Percentiles rank a stretch among this genome's conserved stretches.
phyloP scores from a whole-genome alignment of 306 rosid genomes.

The Lathyrus aphaca region DNA sequence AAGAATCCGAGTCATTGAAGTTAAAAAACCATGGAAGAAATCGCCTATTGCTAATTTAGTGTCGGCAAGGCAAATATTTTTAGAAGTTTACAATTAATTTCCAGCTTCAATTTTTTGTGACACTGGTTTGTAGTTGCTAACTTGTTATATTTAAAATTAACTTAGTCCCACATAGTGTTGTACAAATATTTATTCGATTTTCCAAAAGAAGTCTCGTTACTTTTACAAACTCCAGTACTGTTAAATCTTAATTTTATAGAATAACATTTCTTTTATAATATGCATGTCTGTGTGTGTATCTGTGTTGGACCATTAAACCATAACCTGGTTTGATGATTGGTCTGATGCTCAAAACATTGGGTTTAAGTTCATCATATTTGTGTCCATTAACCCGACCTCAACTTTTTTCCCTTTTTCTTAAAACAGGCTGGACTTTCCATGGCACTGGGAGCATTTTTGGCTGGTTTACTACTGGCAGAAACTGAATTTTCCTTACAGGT shows the following conservation, averaged over 20 bases:
- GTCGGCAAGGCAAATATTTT: neutral
- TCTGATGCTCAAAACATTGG: slow-evolving; percentile 4
- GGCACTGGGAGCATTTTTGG: slow-evolving; percentile 99
- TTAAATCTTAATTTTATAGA: slow-evolving; percentile 14
- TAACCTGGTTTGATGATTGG: slow-evolving; percentile 2
- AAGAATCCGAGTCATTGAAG: no score
- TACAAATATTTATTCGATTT: neutral
- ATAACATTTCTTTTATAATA: slow-evolving; percentile 3
- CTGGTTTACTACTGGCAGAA: slow-evolving; percentile 96
- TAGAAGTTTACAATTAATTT: slow-evolving; percentile 14
- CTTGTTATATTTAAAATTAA: slow-evolving; percentile 26
- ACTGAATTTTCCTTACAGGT: slow-evolving; percentile 98
- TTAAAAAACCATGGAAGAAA: slow-evolving; percentile 1
- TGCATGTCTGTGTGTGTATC: neutral
- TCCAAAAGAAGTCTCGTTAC: neutral
- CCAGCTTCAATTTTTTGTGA: slow-evolving; percentile 2
- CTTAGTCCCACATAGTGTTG: neutral
- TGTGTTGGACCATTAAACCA: neutral
- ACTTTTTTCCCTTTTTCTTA: slow-evolving; percentile 23
- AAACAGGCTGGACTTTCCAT: slow-evolving; percentile 97
- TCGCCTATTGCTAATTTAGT: slow-evolving; percentile 5
- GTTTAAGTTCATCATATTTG: slow-evolving; percentile 8
- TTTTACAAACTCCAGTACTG: slow-evolving; percentile 13
- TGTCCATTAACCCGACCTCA: slow-evolving; percentile 30
- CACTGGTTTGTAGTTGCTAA: neutral